Conservation (phyloP, 2,329 filamentous ascomycete species). For the Talaromyces sp. region DNA sequence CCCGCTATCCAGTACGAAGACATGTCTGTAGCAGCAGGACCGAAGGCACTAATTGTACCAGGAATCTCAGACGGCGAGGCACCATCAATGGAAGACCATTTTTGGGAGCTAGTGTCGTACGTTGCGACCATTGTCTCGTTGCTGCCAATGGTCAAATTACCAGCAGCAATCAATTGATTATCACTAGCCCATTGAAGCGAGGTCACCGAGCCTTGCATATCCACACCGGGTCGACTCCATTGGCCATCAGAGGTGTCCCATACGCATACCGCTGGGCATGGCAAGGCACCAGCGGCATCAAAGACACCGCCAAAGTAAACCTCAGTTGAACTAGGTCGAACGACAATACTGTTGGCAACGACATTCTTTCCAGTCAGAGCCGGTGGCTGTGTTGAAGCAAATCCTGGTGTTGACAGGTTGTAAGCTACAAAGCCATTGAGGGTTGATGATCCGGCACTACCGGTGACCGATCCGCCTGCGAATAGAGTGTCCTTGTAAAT, state of each 20-base stretch:
- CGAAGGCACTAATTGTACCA: conserved; percentile 73
- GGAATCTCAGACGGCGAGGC: conserved; percentile 56
- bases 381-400: conserved; percentile 66
- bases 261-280: conserved; percentile 76
- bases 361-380: conserved; percentile 63
- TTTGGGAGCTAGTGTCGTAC: conserved; percentile 65
- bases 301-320: conserved; percentile 87
- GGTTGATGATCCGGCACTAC: conserved; percentile 56
- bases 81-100: conserved; percentile 60
- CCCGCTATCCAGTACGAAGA: conserved; percentile 81
- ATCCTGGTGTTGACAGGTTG: conserved; percentile 63
- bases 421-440: conserved; percentile 77
- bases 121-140: conserved; percentile 65
- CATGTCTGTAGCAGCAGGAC: conserved; percentile 67
- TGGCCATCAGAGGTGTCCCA: conserved; percentile 67
- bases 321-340: conserved; percentile 65
- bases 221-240: conserved; percentile 76
- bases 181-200: conserved; percentile 72
- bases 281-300: conserved; percentile 73
- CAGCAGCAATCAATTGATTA: conserved; percentile 70
- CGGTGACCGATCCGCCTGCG: conserved; percentile 76
- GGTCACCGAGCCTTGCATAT: conserved; percentile 66
- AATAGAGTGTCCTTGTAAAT: conserved; percentile 67
- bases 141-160: conserved; percentile 66
- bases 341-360: conserved; percentile 71